Base-by-base conservation (phyloP, 2,329 filamentous ascomycete species). In the Alternaria angustiovoidea region DNA sequence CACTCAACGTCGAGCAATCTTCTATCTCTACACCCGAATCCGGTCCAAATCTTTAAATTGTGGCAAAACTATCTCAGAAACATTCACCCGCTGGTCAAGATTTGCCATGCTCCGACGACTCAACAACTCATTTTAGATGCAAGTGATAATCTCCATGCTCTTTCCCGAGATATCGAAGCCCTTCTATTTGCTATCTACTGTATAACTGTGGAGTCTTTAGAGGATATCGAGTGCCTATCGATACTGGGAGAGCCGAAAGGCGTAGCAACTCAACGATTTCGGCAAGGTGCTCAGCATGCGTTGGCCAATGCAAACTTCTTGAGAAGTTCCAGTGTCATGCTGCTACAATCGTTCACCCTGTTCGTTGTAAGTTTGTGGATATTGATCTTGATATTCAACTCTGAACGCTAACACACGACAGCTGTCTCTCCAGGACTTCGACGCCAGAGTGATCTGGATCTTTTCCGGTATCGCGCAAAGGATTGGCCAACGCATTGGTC, bases 21-120 rank as follows among this genome's bases (percentile, higher is more conserved):
- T 16, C 63, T 65, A 11, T 74, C 83, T 42, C 79, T 90, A 7
- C 90, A 92, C 69, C 90, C 90, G 0, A 71, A 87, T 0, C 87
- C 88, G 0, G 86, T 85, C 0, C 88, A 91, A 61, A 88, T 91
- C 53, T 84, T 86, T 1, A 87, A 86, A 51, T 83, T 94, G 7
- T 94, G 91, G 91, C 89, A 93, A 72, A 81, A 88, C 5, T 93
- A 89, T 67, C 80, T 92, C 7, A 88, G 74, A 9, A 74, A 74
- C 32, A 59, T 76, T n/a, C 69, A 75, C 20, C 73, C 74, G 8
- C 49, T 77, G 4, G 49, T 76, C 12, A 72, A 70, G 36, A 59
- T 75, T 18, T 67, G 64, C 3, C 72, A 76, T 26, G 61, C 64
- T 7, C 72, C 73, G 1, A 74, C 68, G 2, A 51, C 74, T 55